phyloP scores from a whole-genome alignment of 2,329 filamentous ascomycete genomes.

The Colletotrichum graminicola region DNA sequence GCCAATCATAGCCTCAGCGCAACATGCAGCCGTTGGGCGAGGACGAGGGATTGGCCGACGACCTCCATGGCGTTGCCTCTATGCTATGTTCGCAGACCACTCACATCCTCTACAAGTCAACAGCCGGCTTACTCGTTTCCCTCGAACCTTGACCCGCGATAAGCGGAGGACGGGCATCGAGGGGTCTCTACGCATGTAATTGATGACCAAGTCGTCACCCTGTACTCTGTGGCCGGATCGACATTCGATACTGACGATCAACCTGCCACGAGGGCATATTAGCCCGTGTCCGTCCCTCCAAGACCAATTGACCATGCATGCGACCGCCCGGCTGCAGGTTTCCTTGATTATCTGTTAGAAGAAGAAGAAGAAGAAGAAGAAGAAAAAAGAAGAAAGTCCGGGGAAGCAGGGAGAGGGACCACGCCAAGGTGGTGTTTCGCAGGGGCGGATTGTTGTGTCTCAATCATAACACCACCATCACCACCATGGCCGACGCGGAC shows the following conservation, averaged over 20 bases:
- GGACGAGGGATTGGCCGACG: constrained; percentile 8
- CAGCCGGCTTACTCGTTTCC: not conserved
- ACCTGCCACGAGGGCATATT: not conserved
- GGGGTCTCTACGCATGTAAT: not conserved
- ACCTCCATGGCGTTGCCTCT: too few relatives aligned
- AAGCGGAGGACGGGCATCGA: not conserved
- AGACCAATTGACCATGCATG: constrained; percentile 31
- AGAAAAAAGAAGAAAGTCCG: not conserved
- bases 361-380: not conserved
- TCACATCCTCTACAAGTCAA: constrained; percentile 13
- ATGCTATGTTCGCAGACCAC: not conserved
- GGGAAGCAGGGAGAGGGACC: not conserved
- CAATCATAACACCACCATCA: too few relatives aligned
- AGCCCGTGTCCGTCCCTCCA: not conserved
- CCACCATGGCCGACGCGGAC: too few relatives aligned
- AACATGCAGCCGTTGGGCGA: not conserved
- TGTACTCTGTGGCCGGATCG: not conserved
- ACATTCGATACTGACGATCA: not conserved
- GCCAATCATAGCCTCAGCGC: constrained; percentile 29
- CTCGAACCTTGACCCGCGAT: not conserved
- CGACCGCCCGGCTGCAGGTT: constrained; percentile 1
- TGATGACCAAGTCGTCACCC: too few relatives aligned
- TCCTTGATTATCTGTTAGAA: constrained; percentile 1
- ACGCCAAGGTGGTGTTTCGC: constrained; percentile 1
- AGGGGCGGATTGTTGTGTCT: not conserved